A percentile compares a stretch with the other conserved stretches of the same genome.
These are phyloP conservation scores for Penicillium sp. DNA, from an alignment of 2,329 filamentous ascomycete species.

Conservation along the genomic window DNA sequence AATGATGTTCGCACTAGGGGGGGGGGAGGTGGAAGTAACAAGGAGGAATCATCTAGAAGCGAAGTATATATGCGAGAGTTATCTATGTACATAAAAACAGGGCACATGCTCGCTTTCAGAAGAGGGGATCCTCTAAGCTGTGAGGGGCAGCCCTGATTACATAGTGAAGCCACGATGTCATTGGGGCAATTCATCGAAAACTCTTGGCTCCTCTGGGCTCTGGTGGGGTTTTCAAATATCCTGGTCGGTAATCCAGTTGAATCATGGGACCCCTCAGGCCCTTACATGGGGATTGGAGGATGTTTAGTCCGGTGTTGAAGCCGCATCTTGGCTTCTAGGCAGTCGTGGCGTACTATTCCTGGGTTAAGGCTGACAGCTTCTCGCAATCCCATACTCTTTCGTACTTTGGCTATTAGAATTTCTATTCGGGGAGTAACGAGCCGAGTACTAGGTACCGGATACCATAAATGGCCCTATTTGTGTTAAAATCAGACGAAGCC, in stretches of 20 bases:
- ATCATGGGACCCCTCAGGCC: constrained; percentile 5
- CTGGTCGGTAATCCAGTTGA: constrained; percentile 1
- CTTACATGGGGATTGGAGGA: constrained; percentile 14
- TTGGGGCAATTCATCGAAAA: constrained; percentile 12
- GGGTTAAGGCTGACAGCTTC: not conserved
- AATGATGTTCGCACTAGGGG: not conserved
- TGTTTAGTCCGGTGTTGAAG: constrained; percentile 3
- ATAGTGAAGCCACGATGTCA: constrained; percentile 10
- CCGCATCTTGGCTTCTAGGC: constrained; percentile 3
- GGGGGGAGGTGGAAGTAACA: not conserved
- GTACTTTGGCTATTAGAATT: not conserved
- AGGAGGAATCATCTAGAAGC: not conserved
- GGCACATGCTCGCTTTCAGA: constrained; percentile 1
- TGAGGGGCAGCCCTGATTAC: constrained; percentile 13
- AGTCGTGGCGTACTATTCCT: constrained; percentile 6
- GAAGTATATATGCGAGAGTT: constrained; percentile 7
- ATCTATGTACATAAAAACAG: not conserved
- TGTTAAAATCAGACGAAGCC: not conserved
- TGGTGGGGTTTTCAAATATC: constrained; percentile 3
- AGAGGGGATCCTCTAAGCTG: constrained; percentile 8
- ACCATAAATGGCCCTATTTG: not conserved
- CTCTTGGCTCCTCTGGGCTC: constrained; percentile 17
- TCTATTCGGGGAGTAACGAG: not conserved
- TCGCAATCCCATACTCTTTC: not conserved
- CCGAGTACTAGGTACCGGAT: too few species aligned